These are phyloP conservation scores for Lenzites betulinus DNA, from an alignment of 768 basidiomycete genomes.

Conservation along the genomic window DNA sequence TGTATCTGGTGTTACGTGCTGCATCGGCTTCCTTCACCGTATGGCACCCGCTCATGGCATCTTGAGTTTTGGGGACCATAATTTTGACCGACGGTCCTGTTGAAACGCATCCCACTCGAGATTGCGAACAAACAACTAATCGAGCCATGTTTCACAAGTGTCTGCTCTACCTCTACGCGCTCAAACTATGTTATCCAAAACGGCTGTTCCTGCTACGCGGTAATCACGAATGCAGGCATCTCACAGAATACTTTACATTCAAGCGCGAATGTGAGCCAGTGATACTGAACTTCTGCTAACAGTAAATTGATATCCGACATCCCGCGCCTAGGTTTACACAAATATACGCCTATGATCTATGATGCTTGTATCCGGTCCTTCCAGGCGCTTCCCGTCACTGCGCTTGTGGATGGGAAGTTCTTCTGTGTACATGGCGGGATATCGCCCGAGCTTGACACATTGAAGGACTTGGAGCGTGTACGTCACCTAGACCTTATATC, in stretches of 20 bases:
- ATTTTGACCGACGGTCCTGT: background rate
- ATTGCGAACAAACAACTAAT: background rate
- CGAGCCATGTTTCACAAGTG: slow-evolving; percentile 50
- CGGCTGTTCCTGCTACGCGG: slow-evolving; percentile 86
- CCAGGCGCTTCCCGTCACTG: slow-evolving; percentile 86
- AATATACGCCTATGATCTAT: slow-evolving; percentile 84
- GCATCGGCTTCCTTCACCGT: too few relatives aligned
- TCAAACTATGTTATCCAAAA: slow-evolving; percentile 89
- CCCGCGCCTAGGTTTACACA: slow-evolving; percentile 71
- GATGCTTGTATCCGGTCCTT: slow-evolving; percentile 92
- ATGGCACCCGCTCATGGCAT: background rate
- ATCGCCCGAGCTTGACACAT: slow-evolving; percentile 78
- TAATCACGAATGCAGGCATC: slow-evolving; percentile 96
- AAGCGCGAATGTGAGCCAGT: slow-evolving; percentile 85
- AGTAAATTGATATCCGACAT: slow-evolving; percentile 3
- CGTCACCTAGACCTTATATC: background rate
- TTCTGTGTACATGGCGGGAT: slow-evolving; percentile 98
- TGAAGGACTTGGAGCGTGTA: slow-evolving; percentile 74
- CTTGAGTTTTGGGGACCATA: background rate
- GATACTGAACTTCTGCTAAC: too few relatives aligned
- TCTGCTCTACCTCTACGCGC: slow-evolving; percentile 87
- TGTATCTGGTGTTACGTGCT: background rate
- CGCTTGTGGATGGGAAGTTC: slow-evolving; percentile 92
- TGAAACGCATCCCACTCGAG: background rate
- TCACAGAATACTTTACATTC: slow-evolving; percentile 98